These are phyloP conservation scores for Psilocybe sp. DNA, from an alignment of 768 basidiomycete genomes.

Conservation along the genomic window DNA sequence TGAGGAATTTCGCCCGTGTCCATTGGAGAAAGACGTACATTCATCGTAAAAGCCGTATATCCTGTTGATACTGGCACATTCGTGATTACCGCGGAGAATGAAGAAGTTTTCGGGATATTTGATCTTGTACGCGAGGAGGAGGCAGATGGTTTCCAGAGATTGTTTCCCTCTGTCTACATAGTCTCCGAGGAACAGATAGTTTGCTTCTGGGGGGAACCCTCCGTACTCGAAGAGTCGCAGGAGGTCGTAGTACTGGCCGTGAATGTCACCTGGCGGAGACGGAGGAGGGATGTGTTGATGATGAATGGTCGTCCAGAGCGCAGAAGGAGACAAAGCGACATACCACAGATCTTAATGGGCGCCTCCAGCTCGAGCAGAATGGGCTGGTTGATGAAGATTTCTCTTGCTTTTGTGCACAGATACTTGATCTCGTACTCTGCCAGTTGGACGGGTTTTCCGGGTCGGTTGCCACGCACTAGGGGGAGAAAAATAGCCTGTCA, in stretches of 20 bases:
- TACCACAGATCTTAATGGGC: constrained; percentile 99
- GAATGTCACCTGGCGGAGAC: constrained; percentile 79
- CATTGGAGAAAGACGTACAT: constrained; percentile 56
- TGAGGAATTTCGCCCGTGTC: constrained; percentile 4
- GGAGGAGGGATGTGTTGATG: constrained; percentile 2
- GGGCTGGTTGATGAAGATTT: constrained; percentile 99
- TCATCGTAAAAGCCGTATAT: constrained; percentile 99
- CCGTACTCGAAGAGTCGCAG: constrained; percentile 98
- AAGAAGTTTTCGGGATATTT: constrained; percentile 99
- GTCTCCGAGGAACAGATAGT: constrained; percentile 99
- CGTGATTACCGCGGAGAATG: constrained; percentile 97
- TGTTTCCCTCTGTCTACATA: constrained; percentile 99
- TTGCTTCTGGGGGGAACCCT: constrained; percentile 99
- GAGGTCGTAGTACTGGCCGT: constrained; percentile 99
- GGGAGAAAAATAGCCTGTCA: constrained; percentile 23
- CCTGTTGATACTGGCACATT: constrained; percentile 98
- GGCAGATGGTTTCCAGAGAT: constrained; percentile 98
- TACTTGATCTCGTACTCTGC: constrained; percentile 99
- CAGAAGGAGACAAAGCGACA: constrained; percentile 26
- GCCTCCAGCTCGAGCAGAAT: constrained; percentile 97
- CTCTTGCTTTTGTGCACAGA: constrained; percentile 96
- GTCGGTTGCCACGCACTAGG: constrained; percentile 91
- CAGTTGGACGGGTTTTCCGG: constrained; percentile 96
- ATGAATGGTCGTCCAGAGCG: constrained; percentile 6
- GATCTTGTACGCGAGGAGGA: constrained; percentile 99